Conservation (phyloP, 768 basidiomycete genomes). For the Tylopilus sp. region DNA sequence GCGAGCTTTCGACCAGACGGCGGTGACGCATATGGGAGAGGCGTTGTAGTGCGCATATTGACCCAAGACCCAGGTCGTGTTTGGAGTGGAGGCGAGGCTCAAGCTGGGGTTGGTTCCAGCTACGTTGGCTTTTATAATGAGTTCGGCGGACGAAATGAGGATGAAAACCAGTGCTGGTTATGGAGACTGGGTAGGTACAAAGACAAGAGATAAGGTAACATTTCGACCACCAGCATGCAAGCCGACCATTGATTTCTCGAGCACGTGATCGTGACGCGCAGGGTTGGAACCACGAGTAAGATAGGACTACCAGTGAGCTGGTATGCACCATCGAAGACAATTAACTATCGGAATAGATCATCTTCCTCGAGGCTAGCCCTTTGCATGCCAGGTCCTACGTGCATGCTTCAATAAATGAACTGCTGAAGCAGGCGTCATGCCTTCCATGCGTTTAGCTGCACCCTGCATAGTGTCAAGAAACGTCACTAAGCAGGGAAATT, state of each 20-base stretch:
- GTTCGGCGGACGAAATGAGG: neutral
- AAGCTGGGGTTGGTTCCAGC: neutral
- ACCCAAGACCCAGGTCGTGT: no score
- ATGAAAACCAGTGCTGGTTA: no score
- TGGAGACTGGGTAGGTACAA: no score
- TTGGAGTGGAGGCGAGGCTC: neutral
- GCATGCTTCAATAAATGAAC: conserved; percentile 67
- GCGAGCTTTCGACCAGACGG: conserved; percentile 16
- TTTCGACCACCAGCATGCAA: neutral
- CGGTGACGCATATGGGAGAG: conserved; percentile 10
- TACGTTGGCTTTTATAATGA: neutral
- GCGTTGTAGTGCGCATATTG: conserved; percentile 18
- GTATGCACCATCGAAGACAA: no score
- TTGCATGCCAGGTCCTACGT: conserved; percentile 32
- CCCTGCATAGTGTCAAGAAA: conserved; percentile 47
- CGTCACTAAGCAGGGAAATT: neutral
- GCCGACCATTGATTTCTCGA: conserved; percentile 20
- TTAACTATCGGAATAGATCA: neutral
- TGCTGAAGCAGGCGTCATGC: conserved; percentile 82
- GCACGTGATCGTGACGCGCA: conserved; percentile 29
- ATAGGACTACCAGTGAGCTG: no score
- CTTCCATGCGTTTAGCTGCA: conserved; percentile 91
- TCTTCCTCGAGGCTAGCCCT: neutral
- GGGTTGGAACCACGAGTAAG: no score
- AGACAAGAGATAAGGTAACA: neutral